A percentile compares a stretch with the other conserved stretches of the same genome.
Conservation (phyloP, 208 protist genomes). For the Trypanosoma platydactyli region DNA sequence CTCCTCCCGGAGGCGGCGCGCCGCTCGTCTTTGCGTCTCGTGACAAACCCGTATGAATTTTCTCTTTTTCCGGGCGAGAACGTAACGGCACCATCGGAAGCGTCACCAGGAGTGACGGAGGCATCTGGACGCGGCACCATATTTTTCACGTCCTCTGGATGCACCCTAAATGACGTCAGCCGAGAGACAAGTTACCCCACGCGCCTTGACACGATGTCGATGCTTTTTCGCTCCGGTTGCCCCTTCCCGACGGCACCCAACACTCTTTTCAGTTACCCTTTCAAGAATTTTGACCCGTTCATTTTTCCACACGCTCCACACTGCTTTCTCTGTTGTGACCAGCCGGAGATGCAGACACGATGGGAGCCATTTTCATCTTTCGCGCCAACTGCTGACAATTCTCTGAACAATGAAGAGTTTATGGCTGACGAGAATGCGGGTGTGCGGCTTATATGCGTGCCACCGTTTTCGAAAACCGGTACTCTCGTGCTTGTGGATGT, state of each 20-base stretch:
- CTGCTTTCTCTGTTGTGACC: constrained; percentile 88
- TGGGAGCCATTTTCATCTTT: constrained; percentile 40
- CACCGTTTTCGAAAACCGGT: constrained; percentile 62
- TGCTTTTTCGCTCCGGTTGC: constrained; percentile 71
- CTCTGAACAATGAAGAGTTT: constrained; percentile 8
- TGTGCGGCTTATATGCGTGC: constrained; percentile 78
- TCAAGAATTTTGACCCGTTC: constrained; percentile 84
- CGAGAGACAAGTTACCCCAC: constrained; percentile 60
- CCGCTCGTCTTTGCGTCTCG: constrained; percentile 70
- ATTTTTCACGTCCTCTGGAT: constrained; percentile 86
- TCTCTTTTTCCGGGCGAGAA: constrained; percentile 23
- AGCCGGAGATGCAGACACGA: constrained; percentile 71
- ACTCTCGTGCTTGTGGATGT: constrained; percentile 77
- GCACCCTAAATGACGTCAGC: constrained; percentile 83
- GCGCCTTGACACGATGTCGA: constrained; percentile 70
- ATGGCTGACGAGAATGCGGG: constrained; percentile 33
- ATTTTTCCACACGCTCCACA: constrained; percentile 72
- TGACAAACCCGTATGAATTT: constrained; percentile 89
- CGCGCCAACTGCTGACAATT: constrained; percentile 4
- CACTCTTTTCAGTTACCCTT: constrained; percentile 93
- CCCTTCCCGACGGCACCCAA: constrained; percentile 91
- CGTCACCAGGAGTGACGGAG: constrained; percentile 17
- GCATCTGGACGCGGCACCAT: constrained; percentile 15
- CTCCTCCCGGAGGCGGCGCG: constrained; percentile 68
- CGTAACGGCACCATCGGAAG: not conserved